Evolutionary conservation across 768 basidiomycete species (phyloP).

Genomic region (Wakefieldia striispora): DNA sequence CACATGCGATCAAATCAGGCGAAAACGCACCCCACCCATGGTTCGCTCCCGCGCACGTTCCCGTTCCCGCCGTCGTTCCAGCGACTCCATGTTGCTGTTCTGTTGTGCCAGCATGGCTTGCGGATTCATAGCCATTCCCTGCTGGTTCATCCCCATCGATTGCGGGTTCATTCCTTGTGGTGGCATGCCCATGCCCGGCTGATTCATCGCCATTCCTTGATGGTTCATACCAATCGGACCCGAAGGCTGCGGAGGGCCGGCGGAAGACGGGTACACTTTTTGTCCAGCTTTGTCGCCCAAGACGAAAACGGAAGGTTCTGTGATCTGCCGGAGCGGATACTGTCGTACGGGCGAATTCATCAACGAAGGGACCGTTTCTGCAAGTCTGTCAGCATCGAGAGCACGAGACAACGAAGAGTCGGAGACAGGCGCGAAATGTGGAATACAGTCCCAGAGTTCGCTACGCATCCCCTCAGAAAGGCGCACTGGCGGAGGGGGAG

Average conservation of each 20-base stretch:
- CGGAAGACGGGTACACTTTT: slow-evolving; percentile 47
- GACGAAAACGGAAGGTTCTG: slow-evolving; percentile 68
- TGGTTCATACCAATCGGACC: slow-evolving; percentile 27
- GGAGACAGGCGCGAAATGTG: not conserved
- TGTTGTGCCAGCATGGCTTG: slow-evolving; percentile 75
- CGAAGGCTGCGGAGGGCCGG: slow-evolving; percentile 32
- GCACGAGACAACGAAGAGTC: slow-evolving; percentile 5
- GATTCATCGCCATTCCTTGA: slow-evolving; percentile 25
- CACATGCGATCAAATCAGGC: not conserved
- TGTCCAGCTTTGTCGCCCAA: slow-evolving; percentile 72
- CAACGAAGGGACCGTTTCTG: slow-evolving; percentile 60
- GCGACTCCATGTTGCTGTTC: slow-evolving; percentile 65
- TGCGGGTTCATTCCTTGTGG: slow-evolving; percentile 28
- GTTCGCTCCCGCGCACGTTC: slow-evolving; percentile 52
- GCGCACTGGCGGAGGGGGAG: too few species aligned
- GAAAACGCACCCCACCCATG: slow-evolving; percentile 37
- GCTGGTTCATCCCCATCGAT: slow-evolving; percentile 20
- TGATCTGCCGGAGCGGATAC: slow-evolving; percentile 67
- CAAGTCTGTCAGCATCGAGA: slow-evolving; percentile 10
- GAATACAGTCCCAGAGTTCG: not conserved
- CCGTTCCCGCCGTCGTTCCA: slow-evolving; percentile 62
- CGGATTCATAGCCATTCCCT: slow-evolving; percentile 30
- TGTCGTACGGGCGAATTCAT: slow-evolving; percentile 61
- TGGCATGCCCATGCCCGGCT: slow-evolving; percentile 21
- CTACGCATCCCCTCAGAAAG: not conserved